phyloP scores from a whole-genome alignment of 2,329 filamentous ascomycete species.

The Exophiala lecanii-corni region DNA sequence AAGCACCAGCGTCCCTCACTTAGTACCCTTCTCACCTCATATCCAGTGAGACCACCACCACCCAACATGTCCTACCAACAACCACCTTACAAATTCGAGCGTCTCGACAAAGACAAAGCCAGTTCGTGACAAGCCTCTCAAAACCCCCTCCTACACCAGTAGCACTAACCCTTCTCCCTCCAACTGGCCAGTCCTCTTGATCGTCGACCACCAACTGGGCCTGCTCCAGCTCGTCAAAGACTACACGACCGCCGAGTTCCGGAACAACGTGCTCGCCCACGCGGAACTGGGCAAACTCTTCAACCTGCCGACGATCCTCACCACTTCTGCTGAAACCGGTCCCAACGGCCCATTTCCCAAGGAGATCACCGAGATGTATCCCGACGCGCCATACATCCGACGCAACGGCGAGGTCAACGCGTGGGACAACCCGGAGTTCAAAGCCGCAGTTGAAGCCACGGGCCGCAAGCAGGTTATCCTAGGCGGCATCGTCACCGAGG shows the following conservation, averaged over 20 bases:
- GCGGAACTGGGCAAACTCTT: slow-evolving; percentile 63
- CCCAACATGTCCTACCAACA: neutral
- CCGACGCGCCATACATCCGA: slow-evolving; percentile 60
- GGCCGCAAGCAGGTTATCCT: slow-evolving; percentile 67
- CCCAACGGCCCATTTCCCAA: slow-evolving; percentile 68
- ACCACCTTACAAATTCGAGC: slow-evolving; percentile 13
- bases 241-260: slow-evolving; percentile 61
- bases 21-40: neutral
- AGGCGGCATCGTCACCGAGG: slow-evolving; percentile 67
- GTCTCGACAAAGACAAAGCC: slow-evolving; percentile 24
- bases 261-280: slow-evolving; percentile 64
- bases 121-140: slow-evolving; percentile 4
- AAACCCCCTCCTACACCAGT: too few relatives aligned
- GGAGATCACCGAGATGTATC: slow-evolving; percentile 65
- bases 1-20: neutral
- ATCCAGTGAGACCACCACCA: too few relatives aligned
- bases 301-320: slow-evolving; percentile 64
- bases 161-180: too few relatives aligned
- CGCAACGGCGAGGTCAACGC: slow-evolving; percentile 70
- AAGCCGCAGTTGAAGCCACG: slow-evolving; percentile 59
- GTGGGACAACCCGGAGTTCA: slow-evolving; percentile 70
- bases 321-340: slow-evolving; percentile 63
- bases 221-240: slow-evolving; percentile 53
- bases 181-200: slow-evolving; percentile 24
- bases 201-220: slow-evolving; percentile 34